phyloP scores from a whole-genome alignment of 2,329 filamentous ascomycete species.

The Paramyrothecium roridum region DNA sequence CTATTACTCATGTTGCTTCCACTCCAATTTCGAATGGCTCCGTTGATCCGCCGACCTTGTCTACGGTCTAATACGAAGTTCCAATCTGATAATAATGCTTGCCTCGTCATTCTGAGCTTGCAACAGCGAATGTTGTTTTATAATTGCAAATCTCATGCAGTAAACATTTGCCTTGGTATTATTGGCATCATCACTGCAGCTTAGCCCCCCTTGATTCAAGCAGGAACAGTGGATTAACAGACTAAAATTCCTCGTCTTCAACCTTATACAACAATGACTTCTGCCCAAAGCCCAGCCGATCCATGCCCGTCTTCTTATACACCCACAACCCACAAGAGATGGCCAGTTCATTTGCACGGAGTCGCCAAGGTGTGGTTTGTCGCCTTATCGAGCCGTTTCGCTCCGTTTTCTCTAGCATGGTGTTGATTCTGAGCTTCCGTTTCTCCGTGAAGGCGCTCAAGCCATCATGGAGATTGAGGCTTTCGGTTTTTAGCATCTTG shows the following conservation, averaged over 20 bases:
- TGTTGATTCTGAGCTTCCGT: background rate
- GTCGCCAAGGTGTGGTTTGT: background rate
- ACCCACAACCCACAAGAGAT: background rate
- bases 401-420: background rate
- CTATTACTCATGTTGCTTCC: too few relatives aligned
- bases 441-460: background rate
- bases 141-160: too few relatives aligned
- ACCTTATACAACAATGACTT: background rate
- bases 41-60: too few relatives aligned
- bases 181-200: too few relatives aligned
- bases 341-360: background rate
- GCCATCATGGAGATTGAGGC: background rate
- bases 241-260: background rate
- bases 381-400: background rate
- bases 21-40: too few relatives aligned
- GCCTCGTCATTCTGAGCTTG: too few relatives aligned
- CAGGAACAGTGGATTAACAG: too few relatives aligned
- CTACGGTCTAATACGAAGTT: too few relatives aligned
- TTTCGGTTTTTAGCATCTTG: slow-evolving; percentile 25
- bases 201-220: too few relatives aligned
- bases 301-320: background rate
- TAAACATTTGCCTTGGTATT: too few relatives aligned
- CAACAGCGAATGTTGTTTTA: too few relatives aligned
- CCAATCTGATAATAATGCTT: too few relatives aligned
- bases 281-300: background rate